Percentiles rank a stretch among this genome's conserved stretches.
Conservation (phyloP, 2,329 filamentous ascomycete genomes). For the Phyllosticta paracitricarpa region DNA sequence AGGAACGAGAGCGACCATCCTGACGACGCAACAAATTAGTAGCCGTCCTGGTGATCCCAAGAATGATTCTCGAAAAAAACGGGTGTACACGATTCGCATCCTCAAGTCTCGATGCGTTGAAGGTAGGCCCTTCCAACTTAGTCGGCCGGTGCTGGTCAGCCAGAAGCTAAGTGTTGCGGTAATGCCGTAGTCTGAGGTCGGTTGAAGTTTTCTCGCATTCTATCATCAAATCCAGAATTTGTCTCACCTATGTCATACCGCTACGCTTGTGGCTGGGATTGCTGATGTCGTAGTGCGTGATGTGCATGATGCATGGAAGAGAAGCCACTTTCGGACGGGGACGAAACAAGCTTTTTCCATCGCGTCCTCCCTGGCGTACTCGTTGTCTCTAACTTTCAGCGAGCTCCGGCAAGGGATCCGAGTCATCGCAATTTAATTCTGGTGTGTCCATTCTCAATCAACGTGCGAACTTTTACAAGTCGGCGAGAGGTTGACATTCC, state of each 20-base stretch:
- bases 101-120: background rate
- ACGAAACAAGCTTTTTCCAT: background rate
- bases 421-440: background rate
- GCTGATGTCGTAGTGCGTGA: background rate
- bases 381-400: background rate
- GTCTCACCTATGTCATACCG: background rate
- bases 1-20: conserved; percentile 11
- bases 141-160: background rate
- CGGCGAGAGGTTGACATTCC: background rate
- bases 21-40: conserved; percentile 3
- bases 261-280: background rate
- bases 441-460: background rate
- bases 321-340: background rate
- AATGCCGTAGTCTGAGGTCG: background rate
- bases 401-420: background rate
- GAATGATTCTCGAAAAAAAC: background rate
- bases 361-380: background rate
- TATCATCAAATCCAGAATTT: background rate
- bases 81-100: background rate
- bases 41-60: background rate
- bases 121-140: background rate
- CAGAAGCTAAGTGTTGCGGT: background rate
- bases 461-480: background rate
- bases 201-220: background rate
- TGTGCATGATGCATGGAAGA: background rate